Evolutionary conservation across 2,329 filamentous ascomycete species (phyloP).

Genomic region (Metarhizium anisopliae): DNA sequence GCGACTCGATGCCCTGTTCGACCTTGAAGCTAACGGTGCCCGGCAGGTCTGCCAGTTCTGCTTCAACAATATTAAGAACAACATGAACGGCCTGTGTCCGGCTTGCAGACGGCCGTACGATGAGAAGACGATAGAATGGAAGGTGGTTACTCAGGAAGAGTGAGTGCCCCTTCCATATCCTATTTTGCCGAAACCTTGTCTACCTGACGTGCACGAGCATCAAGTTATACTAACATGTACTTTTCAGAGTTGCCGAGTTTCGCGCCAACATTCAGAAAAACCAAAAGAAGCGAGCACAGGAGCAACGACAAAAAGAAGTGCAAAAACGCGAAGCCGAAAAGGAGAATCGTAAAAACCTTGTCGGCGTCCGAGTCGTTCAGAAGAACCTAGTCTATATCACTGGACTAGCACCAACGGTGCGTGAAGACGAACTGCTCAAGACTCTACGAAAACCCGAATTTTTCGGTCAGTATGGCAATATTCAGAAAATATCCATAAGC

Average conservation of each 20-base stretch:
- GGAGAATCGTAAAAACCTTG: conserved; percentile 89
- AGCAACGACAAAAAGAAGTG: conserved; percentile 82
- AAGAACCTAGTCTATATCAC: conserved; percentile 99
- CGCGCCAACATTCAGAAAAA: conserved; percentile 76
- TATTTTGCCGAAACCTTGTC: background rate
- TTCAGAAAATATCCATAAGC: conserved; percentile 97
- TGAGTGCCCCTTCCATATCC: conserved; percentile 37
- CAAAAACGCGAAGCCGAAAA: conserved; percentile 96
- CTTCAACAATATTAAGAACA: conserved; percentile 98
- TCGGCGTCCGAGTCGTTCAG: conserved; percentile 90
- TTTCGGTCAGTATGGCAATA: conserved; percentile 96
- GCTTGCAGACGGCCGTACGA: conserved; percentile 93
- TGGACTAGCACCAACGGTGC: conserved; percentile 80
- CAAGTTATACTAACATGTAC: conserved; percentile 4
- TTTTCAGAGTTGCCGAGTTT: conserved; percentile 58
- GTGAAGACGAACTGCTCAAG: conserved; percentile 85
- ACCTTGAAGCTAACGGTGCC: background rate
- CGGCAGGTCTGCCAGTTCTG: conserved; percentile 95
- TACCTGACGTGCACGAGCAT: background rate
- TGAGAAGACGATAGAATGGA: conserved; percentile 95
- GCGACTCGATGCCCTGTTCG: background rate
- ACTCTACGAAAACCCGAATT: conserved; percentile 86
- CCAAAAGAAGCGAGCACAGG: conserved; percentile 80
- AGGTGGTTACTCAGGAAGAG: conserved; percentile 92
- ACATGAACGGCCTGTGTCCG: conserved; percentile 95